These are phyloP conservation scores for Ceratobasidium sp. DNA, from an alignment of 1,284 basidiomycete species.

Conservation along the genomic window DNA sequence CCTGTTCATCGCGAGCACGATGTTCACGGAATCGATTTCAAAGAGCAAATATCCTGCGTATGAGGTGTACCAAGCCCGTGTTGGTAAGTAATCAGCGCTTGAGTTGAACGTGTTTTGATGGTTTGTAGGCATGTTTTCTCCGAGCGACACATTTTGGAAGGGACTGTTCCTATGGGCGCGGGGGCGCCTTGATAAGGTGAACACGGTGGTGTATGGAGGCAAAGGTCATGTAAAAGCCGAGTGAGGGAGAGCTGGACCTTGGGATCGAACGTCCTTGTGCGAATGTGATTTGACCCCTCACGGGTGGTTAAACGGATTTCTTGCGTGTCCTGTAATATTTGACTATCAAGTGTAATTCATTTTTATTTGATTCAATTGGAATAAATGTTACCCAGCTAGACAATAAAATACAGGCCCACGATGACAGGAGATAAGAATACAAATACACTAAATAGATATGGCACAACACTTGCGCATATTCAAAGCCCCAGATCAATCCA, in stretches of 20 bases:
- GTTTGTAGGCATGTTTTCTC: conserved; percentile 42
- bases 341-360: too few species aligned
- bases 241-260: neutral
- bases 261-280: too few species aligned
- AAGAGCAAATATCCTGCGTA: conserved; percentile 82
- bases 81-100: conserved; percentile 70
- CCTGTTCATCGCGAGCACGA: conserved; percentile 79
- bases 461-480: conserved; percentile 10
- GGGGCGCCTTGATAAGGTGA: conserved; percentile 57
- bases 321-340: too few species aligned
- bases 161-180: conserved; percentile 56
- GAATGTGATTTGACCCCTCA: too few species aligned
- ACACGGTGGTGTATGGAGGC: conserved; percentile 60
- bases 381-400: neutral
- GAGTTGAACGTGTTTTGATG: conserved; percentile 36
- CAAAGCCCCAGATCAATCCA: neutral
- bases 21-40: conserved; percentile 84
- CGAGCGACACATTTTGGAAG: conserved; percentile 53
- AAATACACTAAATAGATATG: conserved; percentile 5
- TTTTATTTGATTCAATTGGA: too few species aligned
- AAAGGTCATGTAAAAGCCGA: neutral
- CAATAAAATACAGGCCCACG: conserved; percentile 1
- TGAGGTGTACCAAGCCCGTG: conserved; percentile 75
- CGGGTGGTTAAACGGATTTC: too few species aligned
- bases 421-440: neutral